Evolutionary conservation across 192 early-diverging fungal genomes (phyloP), one percentile per base, ranked within the genome.

Genomic region (Coemansia sp.): DNA sequence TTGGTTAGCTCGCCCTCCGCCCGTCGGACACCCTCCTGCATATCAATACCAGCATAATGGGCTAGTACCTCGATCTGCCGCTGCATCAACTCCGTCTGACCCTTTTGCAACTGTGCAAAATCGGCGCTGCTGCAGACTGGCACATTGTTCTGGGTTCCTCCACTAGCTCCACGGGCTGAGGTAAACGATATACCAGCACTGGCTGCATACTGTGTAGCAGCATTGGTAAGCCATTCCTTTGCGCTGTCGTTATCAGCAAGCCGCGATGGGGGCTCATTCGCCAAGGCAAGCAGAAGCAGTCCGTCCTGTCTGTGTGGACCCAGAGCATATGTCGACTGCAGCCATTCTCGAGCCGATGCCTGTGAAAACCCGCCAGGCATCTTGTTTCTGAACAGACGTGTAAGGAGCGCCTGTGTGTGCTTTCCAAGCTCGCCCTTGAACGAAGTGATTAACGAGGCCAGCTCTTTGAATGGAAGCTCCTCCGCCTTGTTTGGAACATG

Each of bases 301-400:
- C 79, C 91, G 34, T 94, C 89, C 53, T 86, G 84, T 20, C 95
- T 84, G 64, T 87, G 87, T 45, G 88, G 72, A 14, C 93, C 94
- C 9, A 98, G 74, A 7, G 94, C 93, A 76, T 92, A 89, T 29
- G 86, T 75, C 30, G 73, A 77, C 40, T 83, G 61, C 48, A 98
- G 68, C 65, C 87, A 83, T 19, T 78, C 69, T 72, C 93, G 92
- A 57, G 87, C 92, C 57, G 80, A 76, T 22, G 84, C 83, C 55
- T 92, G 86, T 15, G 87, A 87, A 73, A 94, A 98, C 28, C 95
- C 93, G 75, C 90, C 93, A 57, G 95, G 92, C 91, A 98, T 94
- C 84, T 94, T 98, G 76, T 81, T 80, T 71, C 83, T 81, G 37
- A 98, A 84, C 77, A 98, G 72, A 65, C 91, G 89, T 59, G 88